phyloP scores from a whole-genome alignment of 805 yeast genomes.

The Wickerhamomyces mucosus region DNA sequence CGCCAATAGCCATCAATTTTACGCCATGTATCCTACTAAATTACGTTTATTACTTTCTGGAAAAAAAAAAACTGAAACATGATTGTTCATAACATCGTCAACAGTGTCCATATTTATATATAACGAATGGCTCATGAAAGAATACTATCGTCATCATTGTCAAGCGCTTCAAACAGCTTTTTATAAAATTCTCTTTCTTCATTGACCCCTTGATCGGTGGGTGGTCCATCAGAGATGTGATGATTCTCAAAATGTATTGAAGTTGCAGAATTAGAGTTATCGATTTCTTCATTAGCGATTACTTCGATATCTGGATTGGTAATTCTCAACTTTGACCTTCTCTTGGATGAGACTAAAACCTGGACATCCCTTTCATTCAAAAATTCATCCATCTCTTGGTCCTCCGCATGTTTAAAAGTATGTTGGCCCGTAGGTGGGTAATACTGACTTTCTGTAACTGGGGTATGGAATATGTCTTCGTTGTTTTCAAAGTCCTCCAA shows the following conservation, averaged over 20 bases:
- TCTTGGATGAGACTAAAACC: conserved; percentile 56
- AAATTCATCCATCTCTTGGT: conserved; percentile 28
- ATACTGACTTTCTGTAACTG: conserved; percentile 1
- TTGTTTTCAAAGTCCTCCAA: not conserved
- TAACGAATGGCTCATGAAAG: too few relatives aligned
- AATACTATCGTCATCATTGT: conserved; percentile 22
- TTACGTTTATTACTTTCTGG: too few relatives aligned
- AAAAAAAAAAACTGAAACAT: too few relatives aligned
- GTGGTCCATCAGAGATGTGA: too few relatives aligned
- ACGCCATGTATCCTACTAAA: too few relatives aligned
- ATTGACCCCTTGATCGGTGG: too few relatives aligned
- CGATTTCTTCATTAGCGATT: conserved; percentile 1
- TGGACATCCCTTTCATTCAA: conserved; percentile 55
- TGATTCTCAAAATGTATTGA: too few relatives aligned
- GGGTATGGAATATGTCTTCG: not conserved
- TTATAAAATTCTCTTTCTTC: conserved; percentile 16
- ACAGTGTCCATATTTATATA: too few relatives aligned
- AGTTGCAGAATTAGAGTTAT: too few relatives aligned
- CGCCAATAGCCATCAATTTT: too few relatives aligned
- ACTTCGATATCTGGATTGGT: conserved; percentile 44
- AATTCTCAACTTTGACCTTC: conserved; percentile 50
- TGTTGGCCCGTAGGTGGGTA: not conserved
- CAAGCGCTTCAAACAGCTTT: conserved; percentile 24
- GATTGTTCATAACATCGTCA: too few relatives aligned
- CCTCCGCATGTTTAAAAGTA: conserved; percentile 10